Percentiles rank a stretch among this genome's conserved stretches.
These are phyloP conservation scores for Wickerhamiella vanderwaltii DNA, from an alignment of 805 yeast species.

Conservation along the genomic window DNA sequence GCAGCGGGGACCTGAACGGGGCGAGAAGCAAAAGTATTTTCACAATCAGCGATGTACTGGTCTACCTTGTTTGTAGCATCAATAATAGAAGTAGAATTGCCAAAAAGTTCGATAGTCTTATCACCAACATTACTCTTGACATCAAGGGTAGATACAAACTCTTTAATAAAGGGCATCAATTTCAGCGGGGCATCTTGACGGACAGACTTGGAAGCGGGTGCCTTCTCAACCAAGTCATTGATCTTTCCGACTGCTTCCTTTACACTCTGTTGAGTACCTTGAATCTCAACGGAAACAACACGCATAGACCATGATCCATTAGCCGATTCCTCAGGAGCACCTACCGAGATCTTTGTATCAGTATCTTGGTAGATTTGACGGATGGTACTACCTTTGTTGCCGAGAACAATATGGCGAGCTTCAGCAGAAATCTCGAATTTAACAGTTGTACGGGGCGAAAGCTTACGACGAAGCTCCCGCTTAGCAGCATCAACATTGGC, in stretches of 20 bases:
- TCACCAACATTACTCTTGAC: slow-evolving; percentile 13
- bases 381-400: slow-evolving; percentile 18
- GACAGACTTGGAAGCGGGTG: slow-evolving; percentile 23
- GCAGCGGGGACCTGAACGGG: slow-evolving; percentile 4
- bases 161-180: slow-evolving; percentile 4
- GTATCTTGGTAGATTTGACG: slow-evolving; percentile 7
- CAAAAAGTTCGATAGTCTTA: slow-evolving; percentile 14
- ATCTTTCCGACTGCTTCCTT: slow-evolving; percentile 60
- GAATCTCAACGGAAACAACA: slow-evolving; percentile 49
- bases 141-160: slow-evolving; percentile 12
- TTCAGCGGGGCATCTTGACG: slow-evolving; percentile 2
- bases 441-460: slow-evolving; percentile 13
- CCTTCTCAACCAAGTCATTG: slow-evolving; percentile 58
- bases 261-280: slow-evolving; percentile 80
- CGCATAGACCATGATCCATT: slow-evolving; percentile 17
- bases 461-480: slow-evolving; percentile 10
- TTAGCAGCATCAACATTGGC: slow-evolving; percentile 13
- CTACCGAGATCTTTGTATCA: slow-evolving; percentile 13
- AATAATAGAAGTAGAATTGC: slow-evolving; percentile 23
- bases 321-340: not conserved
- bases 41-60: slow-evolving; percentile 4
- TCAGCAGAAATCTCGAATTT: slow-evolving; percentile 13
- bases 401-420: slow-evolving; percentile 19
- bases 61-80: slow-evolving; percentile 30
- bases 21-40: slow-evolving; percentile 2